Base-by-base conservation (phyloP, 257 asterid genomes). In the Scutellaria minor region DNA sequence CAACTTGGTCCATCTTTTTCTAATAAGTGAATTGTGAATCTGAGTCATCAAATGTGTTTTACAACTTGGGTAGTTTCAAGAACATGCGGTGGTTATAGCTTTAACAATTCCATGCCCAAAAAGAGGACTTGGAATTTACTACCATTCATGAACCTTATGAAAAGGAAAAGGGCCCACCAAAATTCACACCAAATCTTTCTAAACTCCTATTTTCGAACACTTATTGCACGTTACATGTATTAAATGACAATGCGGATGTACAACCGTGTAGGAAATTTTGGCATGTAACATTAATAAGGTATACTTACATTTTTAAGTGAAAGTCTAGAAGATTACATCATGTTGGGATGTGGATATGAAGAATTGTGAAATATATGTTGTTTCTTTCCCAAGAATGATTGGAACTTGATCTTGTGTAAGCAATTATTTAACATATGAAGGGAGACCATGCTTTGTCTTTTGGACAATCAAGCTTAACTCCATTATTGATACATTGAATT, bases 81-180 rank as follows among this genome's bases (percentile, higher is more conserved):
- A 77, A 51, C 79, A 57, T 52, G 78, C 77, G 78, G 75, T 52
- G 24, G 66, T 70, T 66, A 6, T 41, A 67, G 50, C 54, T 31
- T 46, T 18, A 70, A 45, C 58, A 24, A 71, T 46, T 15, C 44
- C 45, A 73, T 57, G 66, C 55, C 18, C 59, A 10, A 41, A 63
- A 74, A 72, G 73, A 35, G 41, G 20, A 56, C 71, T 71, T 75
- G 75, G 78, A 74, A 55, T 74, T 68, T 68, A 63, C 40, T 55
- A 62, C 72, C 72, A 70, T 57, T 5, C 57, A 45, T 53, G 56
- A 73, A 57, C 65, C 68, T 39, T 12, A 59, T 11, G 41, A 11
- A 31, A 3, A 40, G 15, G 46, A 31, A 41, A 45, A 24, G 35
- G 60, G 46, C 50, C 59, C 59, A 56, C 20, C n/a, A 31, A 1